phyloP scores from a whole-genome alignment of 2,329 filamentous ascomycete genomes.

The Phaeophleospora eucalypticola region DNA sequence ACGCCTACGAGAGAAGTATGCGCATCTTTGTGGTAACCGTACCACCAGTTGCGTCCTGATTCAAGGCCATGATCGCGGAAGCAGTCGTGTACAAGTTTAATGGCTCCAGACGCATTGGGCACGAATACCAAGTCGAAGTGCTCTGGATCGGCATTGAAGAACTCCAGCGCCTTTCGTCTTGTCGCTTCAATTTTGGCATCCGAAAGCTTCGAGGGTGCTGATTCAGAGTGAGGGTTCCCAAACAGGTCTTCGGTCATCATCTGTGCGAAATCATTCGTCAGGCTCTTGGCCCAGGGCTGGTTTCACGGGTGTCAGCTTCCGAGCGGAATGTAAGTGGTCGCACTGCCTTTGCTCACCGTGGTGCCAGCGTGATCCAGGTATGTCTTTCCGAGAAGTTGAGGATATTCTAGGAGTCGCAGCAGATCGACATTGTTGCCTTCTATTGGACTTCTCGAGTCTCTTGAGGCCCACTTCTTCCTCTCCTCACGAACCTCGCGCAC shows the following conservation, averaged over 20 bases:
- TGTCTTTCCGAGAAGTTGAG: slow-evolving; percentile 30
- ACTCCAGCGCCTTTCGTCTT: slow-evolving; percentile 65
- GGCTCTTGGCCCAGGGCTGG: slow-evolving; percentile 65
- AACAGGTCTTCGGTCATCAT: slow-evolving; percentile 75
- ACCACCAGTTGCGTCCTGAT: slow-evolving; percentile 37
- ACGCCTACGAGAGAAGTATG: slow-evolving; percentile 84
- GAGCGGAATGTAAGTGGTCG: background rate
- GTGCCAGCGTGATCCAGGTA: slow-evolving; percentile 93
- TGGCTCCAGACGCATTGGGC: slow-evolving; percentile 81
- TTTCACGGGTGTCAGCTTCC: slow-evolving; percentile 10
- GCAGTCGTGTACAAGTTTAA: slow-evolving; percentile 78
- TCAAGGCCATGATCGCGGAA: slow-evolving; percentile 53
- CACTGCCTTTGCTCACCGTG: slow-evolving; percentile 43
- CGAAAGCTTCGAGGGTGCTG: slow-evolving; percentile 71
- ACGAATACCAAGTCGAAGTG: slow-evolving; percentile 86
- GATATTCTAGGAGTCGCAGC: slow-evolving; percentile 46
- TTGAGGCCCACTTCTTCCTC: slow-evolving; percentile 2
- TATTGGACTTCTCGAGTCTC: slow-evolving; percentile 14
- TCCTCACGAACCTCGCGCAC: slow-evolving; percentile 2
- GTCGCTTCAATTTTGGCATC: slow-evolving; percentile 71
- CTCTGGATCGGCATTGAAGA: slow-evolving; percentile 75
- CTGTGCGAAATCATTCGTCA: slow-evolving; percentile 69
- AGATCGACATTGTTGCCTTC: slow-evolving; percentile 40
- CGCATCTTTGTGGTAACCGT: slow-evolving; percentile 70
- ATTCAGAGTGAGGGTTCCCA: slow-evolving; percentile 87